Evolutionary conservation across 768 basidiomycete species (phyloP).

Genomic region (Suillus brevipes): DNA sequence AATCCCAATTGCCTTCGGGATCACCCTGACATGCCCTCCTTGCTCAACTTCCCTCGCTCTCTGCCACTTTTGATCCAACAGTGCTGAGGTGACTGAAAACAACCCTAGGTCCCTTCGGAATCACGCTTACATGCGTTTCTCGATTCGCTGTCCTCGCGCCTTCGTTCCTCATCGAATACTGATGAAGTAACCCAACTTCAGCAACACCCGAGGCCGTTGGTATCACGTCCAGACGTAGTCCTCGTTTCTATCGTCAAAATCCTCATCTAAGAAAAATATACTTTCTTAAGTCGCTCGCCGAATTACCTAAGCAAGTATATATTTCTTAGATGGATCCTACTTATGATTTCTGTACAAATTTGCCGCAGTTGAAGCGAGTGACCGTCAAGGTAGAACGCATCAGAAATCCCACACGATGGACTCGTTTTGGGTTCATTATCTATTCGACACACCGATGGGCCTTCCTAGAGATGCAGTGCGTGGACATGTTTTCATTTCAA

Average conservation of each 20-base stretch:
- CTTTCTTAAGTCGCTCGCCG: too few relatives aligned
- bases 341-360: too few relatives aligned
- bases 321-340: too few relatives aligned
- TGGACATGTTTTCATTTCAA: background rate
- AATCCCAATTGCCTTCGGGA: too few relatives aligned
- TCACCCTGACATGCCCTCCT: too few relatives aligned
- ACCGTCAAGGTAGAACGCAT: background rate
- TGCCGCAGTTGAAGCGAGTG: too few relatives aligned
- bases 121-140: background rate
- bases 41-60: too few relatives aligned
- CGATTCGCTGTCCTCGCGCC: background rate
- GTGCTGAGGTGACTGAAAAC: background rate
- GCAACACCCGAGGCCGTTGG: background rate
- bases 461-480: background rate
- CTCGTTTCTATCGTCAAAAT: background rate
- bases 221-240: background rate
- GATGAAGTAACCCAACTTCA: background rate
- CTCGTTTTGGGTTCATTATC: background rate
- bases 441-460: background rate
- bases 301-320: too few relatives aligned
- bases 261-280: too few relatives aligned
- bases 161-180: background rate
- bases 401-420: background rate
- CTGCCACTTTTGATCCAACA: too few relatives aligned
- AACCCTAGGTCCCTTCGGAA: background rate